Percentiles rank a stretch among this genome's conserved stretches.
These are phyloP conservation scores for Earliella scabrosa DNA, from an alignment of 1,284 basidiomycete species.

Conservation along the genomic window DNA sequence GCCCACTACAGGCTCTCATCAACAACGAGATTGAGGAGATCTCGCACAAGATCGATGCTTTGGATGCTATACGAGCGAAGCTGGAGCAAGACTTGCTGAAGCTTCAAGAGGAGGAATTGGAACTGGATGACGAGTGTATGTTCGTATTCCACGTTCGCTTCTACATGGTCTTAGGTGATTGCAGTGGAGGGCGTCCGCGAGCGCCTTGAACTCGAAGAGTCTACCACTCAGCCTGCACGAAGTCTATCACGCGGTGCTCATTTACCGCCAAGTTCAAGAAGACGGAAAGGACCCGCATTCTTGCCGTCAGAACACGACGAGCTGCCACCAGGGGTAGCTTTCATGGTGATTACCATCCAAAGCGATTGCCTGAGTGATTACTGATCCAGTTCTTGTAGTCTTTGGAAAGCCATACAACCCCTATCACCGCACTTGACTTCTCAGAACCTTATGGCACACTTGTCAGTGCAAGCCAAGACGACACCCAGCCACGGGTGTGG, in stretches of 20 bases:
- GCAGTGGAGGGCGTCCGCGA: conserved; percentile 88
- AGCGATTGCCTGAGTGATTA: too few relatives aligned
- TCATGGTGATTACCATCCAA: conserved; percentile 77
- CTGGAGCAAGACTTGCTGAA: conserved; percentile 86
- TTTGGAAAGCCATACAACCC: conserved; percentile 77
- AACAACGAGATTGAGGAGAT: conserved; percentile 88
- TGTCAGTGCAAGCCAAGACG: conserved; percentile 85
- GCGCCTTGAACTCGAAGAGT: conserved; percentile 72
- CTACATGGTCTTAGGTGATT: neutral
- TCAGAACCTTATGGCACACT: conserved; percentile 96
- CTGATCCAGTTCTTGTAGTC: too few relatives aligned
- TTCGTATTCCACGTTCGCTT: conserved; percentile 12
- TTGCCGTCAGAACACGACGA: conserved; percentile 98
- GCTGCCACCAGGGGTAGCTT: conserved; percentile 91
- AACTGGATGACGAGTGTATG: conserved; percentile 92
- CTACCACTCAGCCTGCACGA: conserved; percentile 42
- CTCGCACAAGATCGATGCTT: conserved; percentile 83
- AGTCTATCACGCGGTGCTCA: conserved; percentile 44
- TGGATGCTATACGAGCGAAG: conserved; percentile 82
- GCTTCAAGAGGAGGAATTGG: conserved; percentile 94
- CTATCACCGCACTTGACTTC: conserved; percentile 92
- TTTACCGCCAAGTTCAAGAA: conserved; percentile 64
- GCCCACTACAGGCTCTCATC: conserved; percentile 68
- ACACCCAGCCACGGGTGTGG: conserved; percentile 84
- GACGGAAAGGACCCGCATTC: conserved; percentile 91